Conservation (phyloP, 345 rosid species). For the Eucalyptus camaldulensis region DNA sequence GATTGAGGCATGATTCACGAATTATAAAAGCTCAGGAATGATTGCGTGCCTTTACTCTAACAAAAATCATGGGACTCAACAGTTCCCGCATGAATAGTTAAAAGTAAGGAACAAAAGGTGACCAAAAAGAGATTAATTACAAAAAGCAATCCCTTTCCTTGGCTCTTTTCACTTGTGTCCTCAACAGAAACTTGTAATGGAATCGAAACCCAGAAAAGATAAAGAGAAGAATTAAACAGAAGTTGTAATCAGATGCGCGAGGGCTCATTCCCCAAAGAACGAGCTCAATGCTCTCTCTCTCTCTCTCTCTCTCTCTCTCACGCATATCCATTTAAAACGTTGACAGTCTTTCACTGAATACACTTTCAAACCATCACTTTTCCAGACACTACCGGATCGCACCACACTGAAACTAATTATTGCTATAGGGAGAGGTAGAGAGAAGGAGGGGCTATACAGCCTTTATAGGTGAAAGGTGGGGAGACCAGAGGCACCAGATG, state of each 20-base stretch:
- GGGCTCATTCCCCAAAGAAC: not conserved
- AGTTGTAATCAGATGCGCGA: not conserved
- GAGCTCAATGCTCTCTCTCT: not conserved
- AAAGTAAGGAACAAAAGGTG: not conserved
- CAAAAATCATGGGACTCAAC: not conserved
- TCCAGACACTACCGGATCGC: slow-evolving; percentile 48
- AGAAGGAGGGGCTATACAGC: not conserved
- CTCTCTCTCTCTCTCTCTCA: slow-evolving; percentile 1
- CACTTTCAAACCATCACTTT: slow-evolving; percentile 43
- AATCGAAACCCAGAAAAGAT: not conserved
- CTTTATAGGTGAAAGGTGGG: not conserved
- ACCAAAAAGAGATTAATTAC: not conserved
- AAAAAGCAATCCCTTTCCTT: not conserved
- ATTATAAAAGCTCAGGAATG: not conserved
- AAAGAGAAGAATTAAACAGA: not conserved
- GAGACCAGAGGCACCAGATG: not conserved
- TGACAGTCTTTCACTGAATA: slow-evolving; percentile 31
- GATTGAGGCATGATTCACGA: not conserved
- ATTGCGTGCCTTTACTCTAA: not conserved
- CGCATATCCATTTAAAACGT: slow-evolving; percentile 3
- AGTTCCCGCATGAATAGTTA: not conserved
- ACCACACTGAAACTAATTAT: slow-evolving; percentile 36
- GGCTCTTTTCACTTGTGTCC: not conserved
- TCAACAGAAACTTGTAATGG: not conserved
- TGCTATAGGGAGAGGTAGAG: not conserved